phyloP scores from a whole-genome alignment of 768 basidiomycete genomes.

The Tulasnella calospora region DNA sequence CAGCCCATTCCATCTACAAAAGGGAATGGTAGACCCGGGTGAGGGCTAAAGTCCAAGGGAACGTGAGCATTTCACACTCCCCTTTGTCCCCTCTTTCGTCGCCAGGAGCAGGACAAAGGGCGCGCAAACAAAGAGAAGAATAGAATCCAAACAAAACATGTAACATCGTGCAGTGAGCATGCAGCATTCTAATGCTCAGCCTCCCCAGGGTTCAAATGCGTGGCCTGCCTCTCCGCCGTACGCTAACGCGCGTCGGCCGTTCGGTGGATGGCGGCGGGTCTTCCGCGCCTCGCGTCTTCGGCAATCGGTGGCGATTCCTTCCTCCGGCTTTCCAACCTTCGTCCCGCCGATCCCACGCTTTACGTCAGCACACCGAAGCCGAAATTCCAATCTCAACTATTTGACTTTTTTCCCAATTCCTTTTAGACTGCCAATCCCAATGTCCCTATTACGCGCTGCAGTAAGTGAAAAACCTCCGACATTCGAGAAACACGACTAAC shows the following conservation, averaged over 20 bases:
- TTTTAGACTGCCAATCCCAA: slow-evolving; percentile 2
- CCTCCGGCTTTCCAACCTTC: background rate
- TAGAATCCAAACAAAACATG: background rate
- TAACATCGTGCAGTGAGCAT: background rate
- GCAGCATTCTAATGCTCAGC: background rate
- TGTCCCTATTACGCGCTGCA: slow-evolving; percentile 5
- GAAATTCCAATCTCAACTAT: slow-evolving; percentile 4
- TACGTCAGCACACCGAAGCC: background rate
- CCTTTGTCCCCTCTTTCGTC: background rate
- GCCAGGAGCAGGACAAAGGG: background rate
- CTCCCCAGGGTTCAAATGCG: background rate
- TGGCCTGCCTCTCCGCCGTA: background rate
- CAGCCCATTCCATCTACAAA: background rate
- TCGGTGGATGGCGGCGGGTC: background rate
- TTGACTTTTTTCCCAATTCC: background rate
- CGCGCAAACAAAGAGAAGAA: background rate
- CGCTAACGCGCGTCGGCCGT: background rate
- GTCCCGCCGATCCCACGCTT: background rate
- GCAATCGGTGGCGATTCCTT: background rate
- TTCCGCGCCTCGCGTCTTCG: background rate
- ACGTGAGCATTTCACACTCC: background rate
- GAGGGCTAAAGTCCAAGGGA: background rate
- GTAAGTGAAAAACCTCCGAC: background rate
- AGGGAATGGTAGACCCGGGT: background rate
- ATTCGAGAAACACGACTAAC: background rate